These are phyloP conservation scores for Ophiocytium majus DNA, from an alignment of 352 stramenopile species.

Conservation along the genomic window DNA sequence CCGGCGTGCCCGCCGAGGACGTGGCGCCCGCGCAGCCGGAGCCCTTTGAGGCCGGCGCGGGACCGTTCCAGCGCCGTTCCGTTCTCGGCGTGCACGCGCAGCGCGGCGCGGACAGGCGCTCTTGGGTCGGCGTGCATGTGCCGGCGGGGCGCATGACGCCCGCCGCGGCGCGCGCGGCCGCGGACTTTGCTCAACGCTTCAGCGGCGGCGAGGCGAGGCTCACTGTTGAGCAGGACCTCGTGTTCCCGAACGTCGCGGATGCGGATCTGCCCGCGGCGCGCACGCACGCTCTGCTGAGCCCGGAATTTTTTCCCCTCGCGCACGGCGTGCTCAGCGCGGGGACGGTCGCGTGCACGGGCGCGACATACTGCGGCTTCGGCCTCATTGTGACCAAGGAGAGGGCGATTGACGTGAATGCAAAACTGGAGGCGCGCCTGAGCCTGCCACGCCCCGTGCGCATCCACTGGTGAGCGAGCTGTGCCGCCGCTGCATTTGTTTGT, in stretches of 20 bases:
- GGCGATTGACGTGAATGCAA: constrained; percentile 62
- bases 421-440: constrained; percentile 67
- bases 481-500: too few species aligned
- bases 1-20: constrained; percentile 60
- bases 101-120: constrained; percentile 65
- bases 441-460: constrained; percentile 65
- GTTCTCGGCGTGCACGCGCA: constrained; percentile 71
- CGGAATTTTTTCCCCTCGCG: constrained; percentile 16
- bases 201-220: constrained; percentile 68
- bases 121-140: constrained; percentile 69
- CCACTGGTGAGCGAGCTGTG: constrained; percentile 67
- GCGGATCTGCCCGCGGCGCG: constrained; percentile 62
- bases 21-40: constrained; percentile 58
- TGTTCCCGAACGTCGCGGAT: constrained; percentile 72
- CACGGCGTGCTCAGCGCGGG: constrained; percentile 66
- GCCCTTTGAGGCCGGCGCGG: too few species aligned
- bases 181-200: constrained; percentile 70
- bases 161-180: constrained; percentile 63
- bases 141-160: constrained; percentile 66
- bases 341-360: constrained; percentile 71
- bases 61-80: constrained; percentile 64
- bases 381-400: constrained; percentile 72
- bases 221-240: constrained; percentile 75
- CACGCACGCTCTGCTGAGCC: constrained; percentile 57
- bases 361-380: constrained; percentile 72